Conservation (phyloP, 2,329 filamentous ascomycete genomes). For the Colletotrichum caudatum region DNA sequence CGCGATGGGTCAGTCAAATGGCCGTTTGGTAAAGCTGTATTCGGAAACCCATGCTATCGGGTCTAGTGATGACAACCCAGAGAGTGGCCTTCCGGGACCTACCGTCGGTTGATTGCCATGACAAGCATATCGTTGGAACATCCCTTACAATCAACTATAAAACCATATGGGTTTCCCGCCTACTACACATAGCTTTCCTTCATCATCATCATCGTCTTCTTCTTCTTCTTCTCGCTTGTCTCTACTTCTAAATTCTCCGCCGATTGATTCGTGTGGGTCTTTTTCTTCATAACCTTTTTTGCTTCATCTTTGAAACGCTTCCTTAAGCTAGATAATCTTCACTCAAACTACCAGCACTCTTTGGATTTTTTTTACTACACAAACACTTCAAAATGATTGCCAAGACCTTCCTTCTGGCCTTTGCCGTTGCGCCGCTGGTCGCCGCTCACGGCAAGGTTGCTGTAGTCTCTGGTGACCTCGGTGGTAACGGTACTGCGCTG, state of each 20-base stretch:
- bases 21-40: constrained; percentile 5
- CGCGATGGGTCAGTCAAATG: constrained; percentile 15
- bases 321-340: background rate
- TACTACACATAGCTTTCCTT: no score
- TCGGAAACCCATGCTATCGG: background rate
- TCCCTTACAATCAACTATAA: constrained; percentile 14
- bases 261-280: constrained; percentile 37
- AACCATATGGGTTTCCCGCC: background rate
- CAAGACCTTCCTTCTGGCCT: constrained; percentile 43
- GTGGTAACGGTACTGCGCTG: constrained; percentile 55
- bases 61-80: background rate
- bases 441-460: constrained; percentile 48
- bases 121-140: background rate
- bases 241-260: constrained; percentile 19
- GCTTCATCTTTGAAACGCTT: background rate
- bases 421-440: constrained; percentile 47
- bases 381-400: constrained; percentile 40
- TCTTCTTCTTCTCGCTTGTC: background rate
- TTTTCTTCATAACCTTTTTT: background rate
- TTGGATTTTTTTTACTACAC: no score
- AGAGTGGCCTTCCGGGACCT: no score
- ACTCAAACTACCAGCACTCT: no score
- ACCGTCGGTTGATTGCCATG: background rate
- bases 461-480: constrained; percentile 48
- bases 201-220: constrained; percentile 11